These are phyloP conservation scores for Gonium pectorale DNA, from an alignment of 139 green algal species.

Conservation along the genomic window DNA sequence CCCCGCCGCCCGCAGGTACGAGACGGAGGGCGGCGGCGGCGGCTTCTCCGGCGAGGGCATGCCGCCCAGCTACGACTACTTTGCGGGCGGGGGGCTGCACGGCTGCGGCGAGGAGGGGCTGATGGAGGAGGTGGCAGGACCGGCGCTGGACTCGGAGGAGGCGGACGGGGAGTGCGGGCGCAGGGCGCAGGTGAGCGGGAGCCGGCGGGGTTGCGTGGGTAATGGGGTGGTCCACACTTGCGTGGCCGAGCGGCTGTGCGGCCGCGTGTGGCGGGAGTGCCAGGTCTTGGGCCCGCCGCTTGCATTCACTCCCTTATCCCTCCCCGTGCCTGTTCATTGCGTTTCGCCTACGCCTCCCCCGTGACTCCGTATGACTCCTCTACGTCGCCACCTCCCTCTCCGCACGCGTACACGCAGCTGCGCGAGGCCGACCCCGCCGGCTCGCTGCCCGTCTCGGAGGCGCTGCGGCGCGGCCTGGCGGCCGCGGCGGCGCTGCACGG, in stretches of 20 bases:
- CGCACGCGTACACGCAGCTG: conserved; percentile 9
- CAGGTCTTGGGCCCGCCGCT: neutral
- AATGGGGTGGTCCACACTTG: neutral
- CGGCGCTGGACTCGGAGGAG: conserved; percentile 37
- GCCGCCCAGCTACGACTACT: conserved; percentile 39
- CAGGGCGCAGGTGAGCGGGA: conserved; percentile 14
- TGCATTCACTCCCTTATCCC: neutral
- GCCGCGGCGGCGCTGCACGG: conserved; percentile 49
- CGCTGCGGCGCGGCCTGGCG: conserved; percentile 46
- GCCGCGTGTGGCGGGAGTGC: neutral
- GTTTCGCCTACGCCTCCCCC: neutral
- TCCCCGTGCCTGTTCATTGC: neutral
- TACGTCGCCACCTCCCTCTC: neutral
- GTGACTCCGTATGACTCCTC: neutral
- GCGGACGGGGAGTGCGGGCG: conserved; percentile 27
- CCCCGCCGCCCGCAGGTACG: neutral
- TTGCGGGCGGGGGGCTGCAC: neutral
- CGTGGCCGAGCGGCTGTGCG: neutral
- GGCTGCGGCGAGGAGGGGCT: conserved; percentile 13
- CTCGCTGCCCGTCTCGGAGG: conserved; percentile 17
- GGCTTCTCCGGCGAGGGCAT: neutral
- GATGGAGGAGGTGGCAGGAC: neutral
- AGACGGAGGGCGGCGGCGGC: conserved; percentile 18
- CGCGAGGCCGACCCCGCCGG: conserved; percentile 53
- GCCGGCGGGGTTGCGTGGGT: neutral